These are phyloP conservation scores for Vaccinium macrocarpon DNA, from an alignment of 148 eudicot species.

Conservation along the genomic window DNA sequence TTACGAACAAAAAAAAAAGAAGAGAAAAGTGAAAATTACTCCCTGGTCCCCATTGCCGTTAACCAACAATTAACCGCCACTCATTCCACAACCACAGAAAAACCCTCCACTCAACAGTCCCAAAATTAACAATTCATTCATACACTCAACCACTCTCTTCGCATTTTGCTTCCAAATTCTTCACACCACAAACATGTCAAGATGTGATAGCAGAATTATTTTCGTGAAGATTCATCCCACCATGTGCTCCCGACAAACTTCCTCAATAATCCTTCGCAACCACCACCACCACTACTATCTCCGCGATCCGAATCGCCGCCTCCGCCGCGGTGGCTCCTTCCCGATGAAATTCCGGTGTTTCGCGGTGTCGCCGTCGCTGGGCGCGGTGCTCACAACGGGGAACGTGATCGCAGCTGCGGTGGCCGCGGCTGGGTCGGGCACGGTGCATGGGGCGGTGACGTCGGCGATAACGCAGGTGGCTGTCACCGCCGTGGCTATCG, in stretches of 20 bases:
- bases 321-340: background rate
- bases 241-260: conserved; percentile 25
- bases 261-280: conserved; percentile 23
- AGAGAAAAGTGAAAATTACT: background rate
- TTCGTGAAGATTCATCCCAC: background rate
- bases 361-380: conserved; percentile 44
- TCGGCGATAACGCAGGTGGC: conserved; percentile 90
- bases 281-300: background rate
- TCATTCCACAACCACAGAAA: background rate
- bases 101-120: too few species aligned
- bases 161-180: too few species aligned
- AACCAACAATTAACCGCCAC: background rate
- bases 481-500: conserved; percentile 92
- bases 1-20: too few species aligned
- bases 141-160: background rate
- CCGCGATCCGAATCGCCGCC: conserved; percentile 1
- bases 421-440: conserved; percentile 30
- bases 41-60: background rate
- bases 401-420: conserved; percentile 57
- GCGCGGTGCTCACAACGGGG: conserved; percentile 38
- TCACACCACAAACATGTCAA: conserved; percentile 6
- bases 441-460: conserved; percentile 68
- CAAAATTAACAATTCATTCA: background rate
- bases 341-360: conserved; percentile 34
- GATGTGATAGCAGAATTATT: background rate